These are phyloP conservation scores for Madurella mycetomatis DNA, from an alignment of 2,329 filamentous ascomycete genomes.

Conservation along the genomic window DNA sequence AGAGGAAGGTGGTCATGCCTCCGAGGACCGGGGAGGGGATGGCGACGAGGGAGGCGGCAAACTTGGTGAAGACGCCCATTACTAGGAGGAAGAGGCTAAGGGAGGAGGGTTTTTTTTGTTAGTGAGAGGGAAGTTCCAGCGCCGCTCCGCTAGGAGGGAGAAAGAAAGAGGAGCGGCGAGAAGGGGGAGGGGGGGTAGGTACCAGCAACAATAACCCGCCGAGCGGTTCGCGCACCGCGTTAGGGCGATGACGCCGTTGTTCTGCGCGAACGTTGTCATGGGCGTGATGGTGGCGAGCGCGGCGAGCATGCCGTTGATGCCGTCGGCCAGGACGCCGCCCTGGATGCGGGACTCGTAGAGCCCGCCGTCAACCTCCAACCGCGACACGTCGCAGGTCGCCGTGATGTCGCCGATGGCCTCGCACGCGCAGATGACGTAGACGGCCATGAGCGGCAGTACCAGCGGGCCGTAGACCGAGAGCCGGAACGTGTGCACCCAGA, in stretches of 20 bases:
- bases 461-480: constrained; percentile 68
- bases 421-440: constrained; percentile 70
- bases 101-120: background rate
- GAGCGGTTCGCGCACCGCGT: constrained; percentile 77
- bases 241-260: constrained; percentile 79
- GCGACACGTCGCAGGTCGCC: constrained; percentile 75
- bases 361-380: constrained; percentile 66
- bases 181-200: constrained; percentile 9
- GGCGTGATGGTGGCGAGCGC: constrained; percentile 75
- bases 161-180: background rate
- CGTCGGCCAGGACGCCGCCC: constrained; percentile 73
- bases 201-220: constrained; percentile 71
- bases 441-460: constrained; percentile 65
- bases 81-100: constrained; percentile 68
- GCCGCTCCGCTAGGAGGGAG: no score
- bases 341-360: constrained; percentile 74
- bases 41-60: constrained; percentile 71
- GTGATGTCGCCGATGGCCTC: constrained; percentile 79
- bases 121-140: no score
- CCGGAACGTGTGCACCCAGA: constrained; percentile 76
- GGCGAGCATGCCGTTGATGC: constrained; percentile 68
- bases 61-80: constrained; percentile 80
- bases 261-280: constrained; percentile 77
- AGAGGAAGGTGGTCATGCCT: constrained; percentile 77
- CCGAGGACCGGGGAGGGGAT: constrained; percentile 66